Evolutionary conservation across 1,284 basidiomycete genomes (phyloP), one percentile per base, ranked within the genome.

Genomic region (Pseudozyma hubeiensis): DNA sequence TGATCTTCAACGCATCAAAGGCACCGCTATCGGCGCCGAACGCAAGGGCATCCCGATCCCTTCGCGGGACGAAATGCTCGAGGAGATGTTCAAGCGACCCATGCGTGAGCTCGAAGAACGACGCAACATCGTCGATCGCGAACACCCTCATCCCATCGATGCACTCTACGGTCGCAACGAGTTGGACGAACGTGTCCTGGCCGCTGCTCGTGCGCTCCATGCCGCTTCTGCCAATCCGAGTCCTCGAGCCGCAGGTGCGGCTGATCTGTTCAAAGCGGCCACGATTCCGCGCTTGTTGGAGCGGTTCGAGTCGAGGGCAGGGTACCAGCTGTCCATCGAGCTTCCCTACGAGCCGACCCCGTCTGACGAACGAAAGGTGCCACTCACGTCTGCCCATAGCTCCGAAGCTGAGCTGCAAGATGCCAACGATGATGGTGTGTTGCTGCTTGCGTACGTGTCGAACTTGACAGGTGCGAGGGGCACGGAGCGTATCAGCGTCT

Each of bases 381-480:
- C 52, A 0, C 47, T 80, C 13, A 80, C 79, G 0, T 76, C 56
- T 5, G 79, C 81, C 2, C 35, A 52, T 9, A 78, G 70, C 47
- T 66, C 71, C n/a, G 71, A 74, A 8, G 67, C 56, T 8, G 75
- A 81, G 30, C 39, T 81, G n/a, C 39, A 67, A 75, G 39, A 53
- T 14, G 75, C 70, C 7, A 71, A 71, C 8, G 84, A 85, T 52
- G 85, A 87, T 50, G 86, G 86, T 33, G 85, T 88, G 0, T 85
- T 90, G 11, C 84, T 90, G 47, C 85, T 92, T n/a, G 90, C 89
- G 5, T 90, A 91, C 71, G 88, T 88, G 45, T 69, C 78, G 7
- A 66, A 74, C 8, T 33, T 81, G 37, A 57, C 64, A 6, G 85
- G 86, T 2, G 60, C 60, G n/a, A 77, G 84, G 6, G 84, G 83